Conservation (phyloP, 2,329 filamentous ascomycete species). For the Trichoderma atroviride region DNA sequence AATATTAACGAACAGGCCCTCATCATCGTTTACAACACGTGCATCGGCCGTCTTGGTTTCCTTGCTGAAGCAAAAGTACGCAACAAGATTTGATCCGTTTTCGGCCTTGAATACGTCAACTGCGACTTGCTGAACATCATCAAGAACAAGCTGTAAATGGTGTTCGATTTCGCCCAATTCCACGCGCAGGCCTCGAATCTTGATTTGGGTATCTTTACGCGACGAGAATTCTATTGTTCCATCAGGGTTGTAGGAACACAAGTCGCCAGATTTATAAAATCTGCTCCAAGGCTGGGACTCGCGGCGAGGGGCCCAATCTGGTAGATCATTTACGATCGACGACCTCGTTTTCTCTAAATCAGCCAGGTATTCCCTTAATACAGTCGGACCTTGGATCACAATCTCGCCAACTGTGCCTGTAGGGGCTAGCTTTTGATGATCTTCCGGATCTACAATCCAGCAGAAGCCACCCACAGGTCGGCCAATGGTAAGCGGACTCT, state of each 20-base stretch:
- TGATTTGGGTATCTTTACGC: conserved; percentile 24
- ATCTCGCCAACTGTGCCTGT: conserved; percentile 14
- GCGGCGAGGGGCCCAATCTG: conserved; percentile 7
- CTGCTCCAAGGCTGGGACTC: conserved; percentile 3
- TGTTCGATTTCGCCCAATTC: conserved; percentile 23
- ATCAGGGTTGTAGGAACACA: conserved; percentile 16
- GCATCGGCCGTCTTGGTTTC: not conserved
- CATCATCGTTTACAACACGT: not conserved
- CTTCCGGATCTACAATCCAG: conserved; percentile 24
- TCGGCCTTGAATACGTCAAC: conserved; percentile 10
- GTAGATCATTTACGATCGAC: conserved; percentile 1
- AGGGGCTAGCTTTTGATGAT: conserved; percentile 15
- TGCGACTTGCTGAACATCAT: not conserved
- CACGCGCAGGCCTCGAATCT: conserved; percentile 23
- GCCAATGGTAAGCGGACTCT: conserved; percentile 8
- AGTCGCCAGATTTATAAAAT: conserved; percentile 18
- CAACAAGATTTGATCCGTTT: conserved; percentile 12
- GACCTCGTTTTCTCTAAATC: not conserved
- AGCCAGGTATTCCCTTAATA: conserved; percentile 18
- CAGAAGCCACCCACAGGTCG: conserved; percentile 24
- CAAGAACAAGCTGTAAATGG: conserved; percentile 9
- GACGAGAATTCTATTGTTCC: conserved; percentile 12
- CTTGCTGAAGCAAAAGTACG: conserved; percentile 13
- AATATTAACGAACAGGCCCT: conserved; percentile 21
- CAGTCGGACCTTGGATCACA: conserved; percentile 13